Evolutionary conservation across 257 asterid species (phyloP), one percentile per base, ranked within the genome.

Genomic region (Vinca minor): DNA sequence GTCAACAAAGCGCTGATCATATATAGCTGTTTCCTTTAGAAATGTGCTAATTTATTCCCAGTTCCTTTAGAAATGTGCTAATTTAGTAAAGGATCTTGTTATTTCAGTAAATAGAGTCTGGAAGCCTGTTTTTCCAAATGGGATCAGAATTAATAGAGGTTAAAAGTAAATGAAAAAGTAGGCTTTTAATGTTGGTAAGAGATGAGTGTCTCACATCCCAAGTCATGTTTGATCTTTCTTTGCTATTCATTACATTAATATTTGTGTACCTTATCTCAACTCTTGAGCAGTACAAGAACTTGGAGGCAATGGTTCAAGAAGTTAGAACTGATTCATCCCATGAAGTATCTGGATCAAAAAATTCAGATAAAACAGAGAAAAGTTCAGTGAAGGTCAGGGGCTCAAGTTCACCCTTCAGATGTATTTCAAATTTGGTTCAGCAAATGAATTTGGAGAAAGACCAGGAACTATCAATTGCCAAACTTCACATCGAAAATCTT

Each of bases 381-480:
- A 59, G 26, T 67, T 71, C 81, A 71, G 74, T 82, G 74, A 83
- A 78, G 83, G 59, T 83, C 63, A 85, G 95, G 77, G 95, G 97
- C 64, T 90, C 92, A 35, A 75, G 92, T 72, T 90, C 97, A 50
- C 97, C 97, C 44, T 90, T 90, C 83, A 87, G 85, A 84, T 90
- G 95, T 88, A 87, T 87, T 46, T 67, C 88, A 73, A 86, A 83
- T 71, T 63, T 90, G 67, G 90, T 90, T 79, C 97, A 85, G 74
- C 97, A 87, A 62, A 83, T 85, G 92, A 85, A 90, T 75, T 81
- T 74, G 74, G 97, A 90, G 79, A 90, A 84, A 78, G 93, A 85
- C 75, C 90, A 82, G 74, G 95, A 90, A 74, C 59, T 84, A 77
- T 76, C 84, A 15, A 73, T 50, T 50, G 84, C 95, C 46, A 84